These are phyloP conservation scores for Fusarium pilosicola DNA, from an alignment of 2,329 filamentous ascomycete species.

Conservation along the genomic window DNA sequence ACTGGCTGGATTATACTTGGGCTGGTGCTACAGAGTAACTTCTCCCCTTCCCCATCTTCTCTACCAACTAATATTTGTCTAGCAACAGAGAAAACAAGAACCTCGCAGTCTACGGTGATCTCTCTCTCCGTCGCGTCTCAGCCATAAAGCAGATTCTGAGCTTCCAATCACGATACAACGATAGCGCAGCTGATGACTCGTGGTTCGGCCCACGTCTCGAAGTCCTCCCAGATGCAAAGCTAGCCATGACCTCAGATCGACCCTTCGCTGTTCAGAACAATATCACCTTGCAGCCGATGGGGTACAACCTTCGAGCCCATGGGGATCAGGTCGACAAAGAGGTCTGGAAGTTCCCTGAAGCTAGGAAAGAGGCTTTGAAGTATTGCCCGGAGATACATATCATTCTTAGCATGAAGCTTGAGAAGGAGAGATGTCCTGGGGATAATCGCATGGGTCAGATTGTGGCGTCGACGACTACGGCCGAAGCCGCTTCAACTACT, in stretches of 20 bases:
- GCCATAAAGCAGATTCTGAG: not conserved
- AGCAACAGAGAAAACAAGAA: not conserved
- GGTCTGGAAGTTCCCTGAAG: not conserved
- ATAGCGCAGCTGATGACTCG: not conserved
- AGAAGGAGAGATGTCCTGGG: not conserved
- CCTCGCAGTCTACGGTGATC: not conserved
- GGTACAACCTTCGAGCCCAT: not conserved
- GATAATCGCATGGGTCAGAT: not conserved
- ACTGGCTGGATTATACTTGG: not conserved
- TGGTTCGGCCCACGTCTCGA: not conserved
- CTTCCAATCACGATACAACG: not conserved
- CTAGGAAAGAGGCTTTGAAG: not conserved
- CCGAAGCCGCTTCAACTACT: not conserved
- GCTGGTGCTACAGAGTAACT: not conserved
- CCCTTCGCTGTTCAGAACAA: not conserved
- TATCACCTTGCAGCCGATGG: not conserved
- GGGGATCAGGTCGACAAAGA: not conserved
- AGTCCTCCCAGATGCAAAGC: not conserved
- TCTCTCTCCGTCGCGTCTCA: not conserved
- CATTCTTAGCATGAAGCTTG: not conserved
- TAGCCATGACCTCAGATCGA: not conserved
- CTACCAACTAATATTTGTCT: not conserved
- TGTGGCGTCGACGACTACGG: not conserved
- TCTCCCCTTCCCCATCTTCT: fast-evolving
- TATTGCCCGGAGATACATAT: not conserved